Base-by-base conservation (phyloP, 2,329 filamentous ascomycete genomes). In the Geosmithia putterillii region DNA sequence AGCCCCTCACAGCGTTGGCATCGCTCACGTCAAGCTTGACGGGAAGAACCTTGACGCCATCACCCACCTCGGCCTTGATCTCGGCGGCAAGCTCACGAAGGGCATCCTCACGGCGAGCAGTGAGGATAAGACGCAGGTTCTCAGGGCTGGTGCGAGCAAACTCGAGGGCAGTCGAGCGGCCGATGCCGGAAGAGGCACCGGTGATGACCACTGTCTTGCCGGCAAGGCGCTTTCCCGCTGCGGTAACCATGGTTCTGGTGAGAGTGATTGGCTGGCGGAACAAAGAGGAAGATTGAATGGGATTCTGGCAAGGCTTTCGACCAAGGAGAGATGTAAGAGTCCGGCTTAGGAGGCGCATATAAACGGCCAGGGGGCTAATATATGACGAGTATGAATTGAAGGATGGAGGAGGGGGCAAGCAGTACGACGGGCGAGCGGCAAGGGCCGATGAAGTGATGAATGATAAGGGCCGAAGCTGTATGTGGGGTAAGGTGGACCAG, bases 151-250 rank as follows among this genome's bases (percentile, higher is more conserved):
- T 90, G 45, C 86, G 79, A 21, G 92, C 92, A 57, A 96, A 98
- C 63, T 96, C 92, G 50, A 92, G 69, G n/a, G 90, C 92, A 17
- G 76, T 83, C 53, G 75, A 78, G 44, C 74, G 77, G 20, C 92
- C 92, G 62, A 98, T 96, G 48, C 92, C 92, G 18, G 87, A 94
- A 4, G 84, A 92, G 25, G 92, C 92, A 45, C 92, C 92, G 5
- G 92, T 96, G 49, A 98, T 76, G 45, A 96, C 65, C 46, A 96
- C 71, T 4, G 88, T 96, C 70, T 96, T 96, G 74, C 88, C 88
- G 56, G 83, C 75, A 47, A 98, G 85, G 67, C 90, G 88, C 62
- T 87, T 83, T 65, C 84, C 79, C 57, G 83, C 79, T 35, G 86
- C 76, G 40, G 72, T 64, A 32, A 66, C 57, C 70, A 74, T 73